Evolutionary conservation across 2,329 filamentous ascomycete genomes (phyloP).

Genomic region (Pseudocercospora pini-densiflorae): DNA sequence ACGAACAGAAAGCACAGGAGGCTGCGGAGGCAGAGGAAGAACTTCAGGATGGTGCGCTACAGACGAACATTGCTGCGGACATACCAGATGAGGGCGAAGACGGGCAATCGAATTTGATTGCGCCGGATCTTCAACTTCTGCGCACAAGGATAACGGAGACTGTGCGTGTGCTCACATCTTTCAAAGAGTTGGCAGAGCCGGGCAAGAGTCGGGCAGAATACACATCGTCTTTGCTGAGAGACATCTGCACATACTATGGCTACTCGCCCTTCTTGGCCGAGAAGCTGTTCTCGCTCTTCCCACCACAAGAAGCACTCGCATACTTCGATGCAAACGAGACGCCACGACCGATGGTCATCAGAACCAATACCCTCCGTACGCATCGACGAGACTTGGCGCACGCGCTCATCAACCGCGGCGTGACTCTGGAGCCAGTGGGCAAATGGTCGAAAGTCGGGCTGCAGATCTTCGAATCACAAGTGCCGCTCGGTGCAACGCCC

Average conservation of each 20-base stretch:
- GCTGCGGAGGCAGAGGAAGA: slow-evolving; percentile 84
- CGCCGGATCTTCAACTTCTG: slow-evolving; percentile 87
- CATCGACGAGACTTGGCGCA: slow-evolving; percentile 82
- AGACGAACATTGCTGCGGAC: slow-evolving; percentile 87
- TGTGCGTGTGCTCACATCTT: slow-evolving; percentile 87
- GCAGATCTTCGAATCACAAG: slow-evolving; percentile 90
- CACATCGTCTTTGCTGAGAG: slow-evolving; percentile 80
- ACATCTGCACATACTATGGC: slow-evolving; percentile 95
- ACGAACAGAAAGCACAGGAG: slow-evolving; percentile 75
- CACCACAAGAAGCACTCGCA: slow-evolving; percentile 90
- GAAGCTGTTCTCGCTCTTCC: slow-evolving; percentile 92
- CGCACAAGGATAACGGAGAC: slow-evolving; percentile 90
- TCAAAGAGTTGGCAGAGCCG: slow-evolving; percentile 78
- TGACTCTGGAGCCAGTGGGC: slow-evolving; percentile 93
- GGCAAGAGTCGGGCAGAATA: slow-evolving; percentile 87
- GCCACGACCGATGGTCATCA: slow-evolving; percentile 88
- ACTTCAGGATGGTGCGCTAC: slow-evolving; percentile 80
- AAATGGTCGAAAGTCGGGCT: slow-evolving; percentile 99
- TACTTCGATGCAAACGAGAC: slow-evolving; percentile 99
- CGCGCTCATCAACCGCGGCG: slow-evolving; percentile 91
- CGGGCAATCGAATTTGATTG: slow-evolving; percentile 65
- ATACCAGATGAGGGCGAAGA: slow-evolving; percentile 66
- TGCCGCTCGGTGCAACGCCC: slow-evolving; percentile 89
- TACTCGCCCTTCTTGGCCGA: slow-evolving; percentile 95
- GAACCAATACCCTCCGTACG: slow-evolving; percentile 90